Base-by-base conservation (phyloP, 2,329 filamentous ascomycete genomes). In the Monilinia fructigena region DNA sequence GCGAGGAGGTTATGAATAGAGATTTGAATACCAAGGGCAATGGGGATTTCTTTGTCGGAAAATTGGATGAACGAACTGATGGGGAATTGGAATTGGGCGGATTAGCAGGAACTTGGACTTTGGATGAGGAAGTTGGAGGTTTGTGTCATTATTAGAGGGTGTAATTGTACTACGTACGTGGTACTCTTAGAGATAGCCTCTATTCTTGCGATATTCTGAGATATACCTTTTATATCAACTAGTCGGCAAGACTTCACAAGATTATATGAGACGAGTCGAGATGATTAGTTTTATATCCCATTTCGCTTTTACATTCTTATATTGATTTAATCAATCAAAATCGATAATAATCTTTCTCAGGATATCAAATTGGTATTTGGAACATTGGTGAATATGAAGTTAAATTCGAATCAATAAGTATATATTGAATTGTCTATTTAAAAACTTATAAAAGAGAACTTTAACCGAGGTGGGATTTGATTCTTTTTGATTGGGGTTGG, bases 41-140 rank as follows among this genome's bases (percentile, higher is more conserved):
- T 68, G 80, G 80, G 26, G 85, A 88, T 69, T 85, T 87, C 75
- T 86, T 87, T 76, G 72, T 85, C 4, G 83, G 82, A 5, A 86
- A 86, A 75, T 75, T 80, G 0, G 80, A 83, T 58, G 78, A 80
- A 59, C 74, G 40, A 12, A 69, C 55, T 70, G 75, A 69, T 73
- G 76, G 45, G 67, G 81, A 75, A 62, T 68, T 83, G 1, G 80
- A 82, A 67, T 78, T 87, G 28, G 80, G 80, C 65, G 93, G 93
- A 0, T 79, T 97, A 63, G 92, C 93, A 7, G 92, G 91, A 2
- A 89, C 87, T 0, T 97, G 93, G 93, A 90, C 87, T n/a, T 89
- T 95, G 75, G 92, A 96, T 73, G 92, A 96, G 67, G 85, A 86
- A 69, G 88, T 88, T 62, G 93, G 86, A 6, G 86, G 86, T 1